Evolutionary conservation across 1,139 yeast species (phyloP), one percentile per base, ranked within the genome.

Genomic region (Eremothecium gossypii): DNA sequence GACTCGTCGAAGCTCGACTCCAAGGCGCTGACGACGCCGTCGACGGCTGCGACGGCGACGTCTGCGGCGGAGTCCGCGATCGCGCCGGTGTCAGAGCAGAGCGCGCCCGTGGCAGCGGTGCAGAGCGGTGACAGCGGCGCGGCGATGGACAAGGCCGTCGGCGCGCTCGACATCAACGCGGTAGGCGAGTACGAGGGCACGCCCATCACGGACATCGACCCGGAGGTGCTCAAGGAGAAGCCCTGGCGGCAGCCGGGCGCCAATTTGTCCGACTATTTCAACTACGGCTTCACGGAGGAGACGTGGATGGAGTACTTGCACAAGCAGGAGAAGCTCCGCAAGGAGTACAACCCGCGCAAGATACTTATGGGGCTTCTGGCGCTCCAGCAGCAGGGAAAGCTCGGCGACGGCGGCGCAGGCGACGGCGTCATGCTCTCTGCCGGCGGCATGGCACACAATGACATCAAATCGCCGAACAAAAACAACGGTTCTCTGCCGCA

Each of bases 171-270:
- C 55, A 70, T 91, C 9, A 78, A 86, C 52, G 77, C 78, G 17
- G 83, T 84, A 12, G 96, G 93, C 0, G 79, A 77, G 47, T 76
- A 73, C 50, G 83, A 89, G 43, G 97, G 95, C 4, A 74, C 77
- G 51, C 95, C 95, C 3, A 69, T 93, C 41, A 84, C 95, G 0
- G 81, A 83, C 52, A 71, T 89, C n/a, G 83, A 85, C 50, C 71
- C 89, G 13, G 94, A 84, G 49, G 82, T 79, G 40, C 67, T 89
- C 38, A 87, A 85, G 50, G 94, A 86, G 49, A 93, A 93, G 65
- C 98, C 98, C 2, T 91, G 99, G 99, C 74, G 98, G 57, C 81
- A 84, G 50, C 97, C 97, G 0, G 96, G 96, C 40, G 95, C 96
- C 2, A 96, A 91, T 63, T 69, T 85, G 35, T 77, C 95, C 2